Percentiles rank a stretch among this genome's conserved stretches.
Evolutionary conservation across 225 moss, liverwort and hornwort genomes (phyloP).

Genomic region (Pleurozium schreberi): DNA sequence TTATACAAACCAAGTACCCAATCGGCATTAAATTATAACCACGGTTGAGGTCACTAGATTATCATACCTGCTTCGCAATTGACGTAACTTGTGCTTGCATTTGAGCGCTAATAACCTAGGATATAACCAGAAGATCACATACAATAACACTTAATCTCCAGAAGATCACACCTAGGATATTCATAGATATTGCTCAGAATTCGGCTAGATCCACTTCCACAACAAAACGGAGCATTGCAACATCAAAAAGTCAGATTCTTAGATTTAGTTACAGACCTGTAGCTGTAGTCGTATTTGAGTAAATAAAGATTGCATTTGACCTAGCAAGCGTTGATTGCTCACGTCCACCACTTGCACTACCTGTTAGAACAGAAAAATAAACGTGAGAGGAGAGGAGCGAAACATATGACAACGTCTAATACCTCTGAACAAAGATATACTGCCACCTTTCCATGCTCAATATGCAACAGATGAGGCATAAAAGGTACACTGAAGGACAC

Average conservation of each 20-base stretch:
- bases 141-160: background rate
- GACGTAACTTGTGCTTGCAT: slow-evolving; percentile 55
- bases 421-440: background rate
- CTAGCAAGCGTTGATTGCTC: slow-evolving; percentile 35
- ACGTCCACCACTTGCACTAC: slow-evolving; percentile 41
- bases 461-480: background rate
- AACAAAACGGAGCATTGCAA: background rate
- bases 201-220: background rate
- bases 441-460: background rate
- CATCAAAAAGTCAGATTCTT: background rate
- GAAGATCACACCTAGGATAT: background rate
- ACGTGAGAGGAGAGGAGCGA: background rate
- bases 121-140: background rate
- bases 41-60: background rate
- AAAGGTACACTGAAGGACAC: background rate
- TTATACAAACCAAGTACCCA: background rate
- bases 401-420: background rate
- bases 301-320: slow-evolving; percentile 32
- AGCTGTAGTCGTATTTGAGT: slow-evolving; percentile 30
- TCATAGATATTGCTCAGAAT: background rate
- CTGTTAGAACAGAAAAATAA: background rate
- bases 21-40: too few relatives aligned
- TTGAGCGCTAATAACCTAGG: slow-evolving; percentile 27
- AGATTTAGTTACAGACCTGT: background rate
- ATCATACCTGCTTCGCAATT: slow-evolving; percentile 84